Conservation (phyloP, 176 grass and related monocot species). For the Calamus simplicifolius region DNA sequence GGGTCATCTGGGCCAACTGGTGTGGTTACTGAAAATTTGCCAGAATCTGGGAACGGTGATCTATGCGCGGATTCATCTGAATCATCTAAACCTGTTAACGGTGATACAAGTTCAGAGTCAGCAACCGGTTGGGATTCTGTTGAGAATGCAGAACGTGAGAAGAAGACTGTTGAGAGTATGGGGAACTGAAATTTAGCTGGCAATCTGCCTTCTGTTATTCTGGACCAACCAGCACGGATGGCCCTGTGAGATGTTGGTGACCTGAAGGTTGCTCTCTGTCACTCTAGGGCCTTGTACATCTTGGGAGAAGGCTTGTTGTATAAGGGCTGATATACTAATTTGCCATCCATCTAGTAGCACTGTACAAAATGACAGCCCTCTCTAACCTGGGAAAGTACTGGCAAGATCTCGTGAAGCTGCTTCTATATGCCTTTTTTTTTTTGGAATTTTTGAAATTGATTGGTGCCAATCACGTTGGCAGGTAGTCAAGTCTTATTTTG, state of each 20-base stretch:
- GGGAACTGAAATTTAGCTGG: conserved; percentile 17
- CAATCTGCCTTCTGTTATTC: neutral
- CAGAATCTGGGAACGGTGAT: neutral
- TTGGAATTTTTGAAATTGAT: conserved; percentile 21
- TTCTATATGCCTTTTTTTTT: conserved; percentile 9
- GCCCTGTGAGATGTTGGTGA: conserved; percentile 8
- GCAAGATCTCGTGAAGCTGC: conserved; percentile 14
- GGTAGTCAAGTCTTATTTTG: conserved; percentile 1
- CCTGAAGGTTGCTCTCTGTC: conserved; percentile 10
- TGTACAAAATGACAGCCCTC: conserved; percentile 19
- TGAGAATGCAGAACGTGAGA: conserved; percentile 12
- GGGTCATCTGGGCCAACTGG: neutral
- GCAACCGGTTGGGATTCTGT: conserved; percentile 8
- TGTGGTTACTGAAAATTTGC: neutral
- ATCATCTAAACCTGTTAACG: neutral
- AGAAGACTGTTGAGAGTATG: conserved; percentile 13
- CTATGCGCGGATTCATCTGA: conserved; percentile 1
- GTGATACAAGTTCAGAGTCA: neutral
- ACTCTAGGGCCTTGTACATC: conserved; percentile 16
- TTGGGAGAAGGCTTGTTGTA: conserved; percentile 12
- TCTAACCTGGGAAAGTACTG: conserved; percentile 7
- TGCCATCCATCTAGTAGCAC: neutral
- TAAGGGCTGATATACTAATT: conserved; percentile 4
- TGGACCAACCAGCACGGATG: conserved; percentile 15
- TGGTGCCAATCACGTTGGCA: conserved; percentile 15